Evolutionary conservation across 1,139 yeast species (phyloP), one percentile per base, ranked within the genome.

Genomic region (Yamadazyma buinensis): DNA sequence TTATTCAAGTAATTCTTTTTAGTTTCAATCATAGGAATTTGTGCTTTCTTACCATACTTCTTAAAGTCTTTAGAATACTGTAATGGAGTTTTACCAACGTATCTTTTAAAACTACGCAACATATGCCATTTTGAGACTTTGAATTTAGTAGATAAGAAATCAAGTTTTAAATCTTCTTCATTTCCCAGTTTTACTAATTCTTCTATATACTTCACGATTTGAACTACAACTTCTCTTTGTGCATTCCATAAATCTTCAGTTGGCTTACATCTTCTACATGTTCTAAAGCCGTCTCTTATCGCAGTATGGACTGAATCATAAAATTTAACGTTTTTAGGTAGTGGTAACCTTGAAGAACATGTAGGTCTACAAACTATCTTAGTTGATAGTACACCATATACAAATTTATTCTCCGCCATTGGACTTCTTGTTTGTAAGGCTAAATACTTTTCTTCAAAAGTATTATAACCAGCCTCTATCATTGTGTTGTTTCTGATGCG

Each of bases 281-380:
- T 15, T 13, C 17, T 27, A 18, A 12, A 27, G 6, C 29, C 29
- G 19, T 18, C 29, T 11, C 19, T 27, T 4, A 27, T 18, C 9
- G 29, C 29, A 12, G n/a, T 13, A 7, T 18, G 15, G 5, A 27
- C 23, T 7, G 15, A 11, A 13, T 18, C 23, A 20, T 27, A 20
- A 27, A 27, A 27, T 6, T 19, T 19, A 13, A 27, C 13, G 10
- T 27, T 27, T n/a, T 27, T 27, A n/a, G 15, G 29, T 12, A 27
- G 17, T n/a, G 29, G 15, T 12, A 20, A 20, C 6, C 29, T 18
- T n/a, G 29, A 18, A 12, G 15, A 18, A 20, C 29, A 27, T 5
- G 23, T 27, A 11, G 29, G 29, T n/a, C 29, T 23, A 18, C 29
- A 27, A 12, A 20, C 29, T n/a, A 27, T 27, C 22, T 27, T 27